Percentiles rank a stretch among this genome's conserved stretches.
These are phyloP conservation scores for Rhizopus delemar DNA, from an alignment of 371 early-diverging fungal species.

Conservation along the genomic window DNA sequence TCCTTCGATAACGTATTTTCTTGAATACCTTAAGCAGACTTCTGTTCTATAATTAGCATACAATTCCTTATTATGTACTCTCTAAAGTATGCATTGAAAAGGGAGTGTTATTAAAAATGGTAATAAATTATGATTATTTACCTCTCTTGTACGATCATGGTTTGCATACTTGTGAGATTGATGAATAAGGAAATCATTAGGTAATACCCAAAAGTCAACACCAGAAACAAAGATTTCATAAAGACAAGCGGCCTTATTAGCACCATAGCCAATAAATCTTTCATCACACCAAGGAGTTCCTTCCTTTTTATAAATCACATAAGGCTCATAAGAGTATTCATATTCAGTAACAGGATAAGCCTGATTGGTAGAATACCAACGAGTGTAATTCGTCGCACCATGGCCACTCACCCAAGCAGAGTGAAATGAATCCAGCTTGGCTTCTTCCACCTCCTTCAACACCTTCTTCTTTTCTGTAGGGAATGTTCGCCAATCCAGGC, in stretches of 20 bases:
- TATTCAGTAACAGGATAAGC: constrained; percentile 58
- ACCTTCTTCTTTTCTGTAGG: constrained; percentile 51
- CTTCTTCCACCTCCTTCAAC: constrained; percentile 43
- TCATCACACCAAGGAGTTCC: constrained; percentile 71
- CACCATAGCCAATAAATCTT: constrained; percentile 72
- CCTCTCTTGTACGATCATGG: constrained; percentile 63
- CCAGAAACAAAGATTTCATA: constrained; percentile 70
- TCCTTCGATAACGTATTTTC: constrained; percentile 16
- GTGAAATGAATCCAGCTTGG: constrained; percentile 62
- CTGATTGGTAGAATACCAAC: constrained; percentile 50
- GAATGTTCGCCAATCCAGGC: constrained; percentile 52
- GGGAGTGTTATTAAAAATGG: too few relatives aligned
- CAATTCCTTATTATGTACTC: constrained; percentile 63
- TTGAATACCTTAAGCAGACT: constrained; percentile 45
- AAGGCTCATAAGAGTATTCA: constrained; percentile 65
- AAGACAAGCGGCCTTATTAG: constrained; percentile 71
- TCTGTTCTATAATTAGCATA: constrained; percentile 69
- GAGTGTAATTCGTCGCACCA: constrained; percentile 58
- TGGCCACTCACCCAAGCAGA: constrained; percentile 56
- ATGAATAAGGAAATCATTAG: constrained; percentile 66
- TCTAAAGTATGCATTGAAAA: constrained; percentile 32
- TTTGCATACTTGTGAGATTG: constrained; percentile 68
- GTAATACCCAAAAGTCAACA: constrained; percentile 65
- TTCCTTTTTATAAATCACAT: constrained; percentile 59
- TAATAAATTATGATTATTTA: constrained; percentile 50